These are phyloP conservation scores for Rhododendron mucronatum DNA, from an alignment of 148 eudicot species.

Conservation along the genomic window DNA sequence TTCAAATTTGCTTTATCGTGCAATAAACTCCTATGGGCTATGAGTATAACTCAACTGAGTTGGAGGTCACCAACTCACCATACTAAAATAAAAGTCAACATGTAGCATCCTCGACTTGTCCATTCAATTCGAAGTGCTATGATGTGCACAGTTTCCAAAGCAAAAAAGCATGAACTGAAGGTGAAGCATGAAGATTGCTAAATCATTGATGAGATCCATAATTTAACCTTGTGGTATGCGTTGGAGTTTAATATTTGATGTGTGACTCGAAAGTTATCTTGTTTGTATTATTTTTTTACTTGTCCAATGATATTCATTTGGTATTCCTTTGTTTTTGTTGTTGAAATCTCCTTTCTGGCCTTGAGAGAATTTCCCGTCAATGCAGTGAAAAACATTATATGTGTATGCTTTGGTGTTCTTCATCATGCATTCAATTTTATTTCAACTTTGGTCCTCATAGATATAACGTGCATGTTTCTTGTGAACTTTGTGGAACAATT, in stretches of 20 bases:
- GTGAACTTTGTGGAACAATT: neutral
- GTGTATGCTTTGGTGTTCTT: neutral
- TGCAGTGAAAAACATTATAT: neutral
- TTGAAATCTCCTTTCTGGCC: neutral
- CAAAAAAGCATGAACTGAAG: neutral
- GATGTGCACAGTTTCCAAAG: neutral
- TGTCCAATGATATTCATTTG: neutral
- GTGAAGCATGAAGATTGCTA: neutral
- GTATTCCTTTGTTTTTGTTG: neutral
- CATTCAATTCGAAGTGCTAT: neutral
- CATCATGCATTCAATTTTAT: neutral
- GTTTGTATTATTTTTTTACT: neutral
- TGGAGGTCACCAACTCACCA: neutral
- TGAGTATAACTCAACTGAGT: neutral
- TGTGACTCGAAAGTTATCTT: neutral
- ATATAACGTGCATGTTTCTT: conserved; percentile 1
- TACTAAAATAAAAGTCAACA: neutral
- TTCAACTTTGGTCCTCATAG: neutral
- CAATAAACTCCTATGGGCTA: conserved; percentile 31
- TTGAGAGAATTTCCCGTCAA: neutral
- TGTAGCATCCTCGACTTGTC: neutral
- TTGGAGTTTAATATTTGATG: neutral
- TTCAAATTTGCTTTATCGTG: conserved; percentile 3
- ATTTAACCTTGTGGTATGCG: neutral
- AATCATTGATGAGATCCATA: neutral